These are phyloP conservation scores for Solanum corneliomulleri DNA, from an alignment of 257 asterid genomes.

Conservation along the genomic window DNA sequence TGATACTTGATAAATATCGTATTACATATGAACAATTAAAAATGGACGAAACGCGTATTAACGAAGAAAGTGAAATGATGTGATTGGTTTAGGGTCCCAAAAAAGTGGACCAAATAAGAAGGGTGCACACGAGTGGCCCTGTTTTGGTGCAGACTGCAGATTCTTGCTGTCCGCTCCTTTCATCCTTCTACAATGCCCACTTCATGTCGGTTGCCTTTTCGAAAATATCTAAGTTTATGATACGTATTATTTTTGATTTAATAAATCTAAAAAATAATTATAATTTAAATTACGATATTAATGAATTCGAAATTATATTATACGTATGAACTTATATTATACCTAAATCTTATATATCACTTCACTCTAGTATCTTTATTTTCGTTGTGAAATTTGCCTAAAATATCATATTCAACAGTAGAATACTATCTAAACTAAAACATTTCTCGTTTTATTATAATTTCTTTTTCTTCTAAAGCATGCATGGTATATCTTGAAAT, in stretches of 20 bases:
- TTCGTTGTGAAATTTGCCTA: too few species aligned
- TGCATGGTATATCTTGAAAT: background rate
- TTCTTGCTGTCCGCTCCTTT: background rate
- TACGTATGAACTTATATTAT: too few species aligned
- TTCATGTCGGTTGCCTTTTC: too few species aligned
- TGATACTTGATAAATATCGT: too few species aligned
- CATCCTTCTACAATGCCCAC: too few species aligned
- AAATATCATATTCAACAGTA: too few species aligned
- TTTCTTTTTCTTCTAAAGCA: background rate
- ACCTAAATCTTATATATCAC: too few species aligned
- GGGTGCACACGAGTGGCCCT: background rate
- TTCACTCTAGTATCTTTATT: too few species aligned
- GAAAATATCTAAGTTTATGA: too few species aligned
- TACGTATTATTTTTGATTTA: background rate
- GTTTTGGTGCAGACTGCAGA: background rate
- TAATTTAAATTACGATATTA: too few species aligned
- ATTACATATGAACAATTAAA: too few species aligned
- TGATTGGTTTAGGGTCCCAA: background rate
- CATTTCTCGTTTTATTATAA: background rate
- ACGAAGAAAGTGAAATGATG: background rate
- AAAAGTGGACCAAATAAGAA: background rate
- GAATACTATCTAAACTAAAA: background rate
- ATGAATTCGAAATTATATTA: background rate
- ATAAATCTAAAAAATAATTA: fast-evolving
- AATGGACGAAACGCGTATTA: too few species aligned